These are phyloP conservation scores for Vitis labrusca DNA, from an alignment of 164 flowering plant genomes.

Conservation along the genomic window DNA sequence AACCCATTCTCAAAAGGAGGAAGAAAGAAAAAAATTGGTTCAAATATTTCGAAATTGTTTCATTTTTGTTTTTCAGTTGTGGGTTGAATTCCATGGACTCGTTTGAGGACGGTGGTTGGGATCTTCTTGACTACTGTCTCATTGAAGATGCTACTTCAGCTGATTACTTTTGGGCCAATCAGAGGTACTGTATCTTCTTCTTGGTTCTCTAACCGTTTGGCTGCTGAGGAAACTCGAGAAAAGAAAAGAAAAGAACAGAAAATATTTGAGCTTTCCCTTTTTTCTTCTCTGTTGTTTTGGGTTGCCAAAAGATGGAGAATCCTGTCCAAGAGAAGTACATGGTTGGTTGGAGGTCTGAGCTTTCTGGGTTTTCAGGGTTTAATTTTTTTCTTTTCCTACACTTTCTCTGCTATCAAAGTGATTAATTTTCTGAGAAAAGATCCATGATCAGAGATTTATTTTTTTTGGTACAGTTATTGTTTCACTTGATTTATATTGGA, in stretches of 20 bases:
- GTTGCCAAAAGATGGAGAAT: too few relatives aligned
- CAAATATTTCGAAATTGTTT: not conserved
- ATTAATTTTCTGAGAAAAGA: too few relatives aligned
- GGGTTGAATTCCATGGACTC: constrained; percentile 26
- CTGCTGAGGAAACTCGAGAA: not conserved
- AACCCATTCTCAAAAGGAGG: not conserved
- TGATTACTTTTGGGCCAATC: constrained; percentile 35
- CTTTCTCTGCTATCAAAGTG: not conserved
- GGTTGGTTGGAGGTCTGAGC: too few relatives aligned
- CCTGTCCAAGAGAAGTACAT: too few relatives aligned
- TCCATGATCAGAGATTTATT: too few relatives aligned
- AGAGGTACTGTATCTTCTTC: constrained; percentile 14
- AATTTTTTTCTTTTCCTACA: not conserved
- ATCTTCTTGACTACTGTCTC: constrained; percentile 32
- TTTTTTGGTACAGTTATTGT: too few relatives aligned
- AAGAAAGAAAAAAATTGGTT: not conserved
- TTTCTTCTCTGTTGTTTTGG: too few relatives aligned
- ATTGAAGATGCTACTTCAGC: constrained; percentile 25
- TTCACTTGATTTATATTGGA: too few relatives aligned
- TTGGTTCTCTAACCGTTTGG: not conserved
- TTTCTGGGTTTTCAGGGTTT: not conserved
- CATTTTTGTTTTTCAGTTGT: not conserved
- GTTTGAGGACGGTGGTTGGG: constrained; percentile 38
- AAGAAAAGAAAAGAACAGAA: not conserved
- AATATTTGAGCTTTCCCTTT: too few relatives aligned